Evolutionary conservation across 2,329 filamentous ascomycete genomes (phyloP).

Genomic region (Lachnellula suecica): DNA sequence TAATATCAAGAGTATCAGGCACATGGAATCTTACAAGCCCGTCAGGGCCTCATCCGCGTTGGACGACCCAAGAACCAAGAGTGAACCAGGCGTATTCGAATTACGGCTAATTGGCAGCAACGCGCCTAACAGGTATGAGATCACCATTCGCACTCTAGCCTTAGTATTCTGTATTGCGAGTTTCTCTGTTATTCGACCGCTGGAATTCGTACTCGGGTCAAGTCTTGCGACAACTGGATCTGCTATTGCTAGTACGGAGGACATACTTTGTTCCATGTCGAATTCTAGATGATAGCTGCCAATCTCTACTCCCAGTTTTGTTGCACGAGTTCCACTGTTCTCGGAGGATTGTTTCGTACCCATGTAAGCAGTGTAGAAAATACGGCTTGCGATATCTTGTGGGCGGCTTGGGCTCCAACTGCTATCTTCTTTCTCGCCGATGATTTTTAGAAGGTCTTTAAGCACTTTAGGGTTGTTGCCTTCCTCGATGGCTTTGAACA

Average conservation of each 20-base stretch:
- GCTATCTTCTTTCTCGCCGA: constrained; percentile 44
- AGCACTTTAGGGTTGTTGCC: constrained; percentile 53
- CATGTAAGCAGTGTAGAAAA: constrained; percentile 66
- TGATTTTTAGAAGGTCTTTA: constrained; percentile 48
- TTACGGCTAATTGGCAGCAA: too few species aligned
- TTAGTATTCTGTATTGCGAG: too few species aligned
- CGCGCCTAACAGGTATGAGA: too few species aligned
- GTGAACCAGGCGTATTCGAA: constrained; percentile 46
- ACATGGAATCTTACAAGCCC: neutral
- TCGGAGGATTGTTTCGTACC: constrained; percentile 53
- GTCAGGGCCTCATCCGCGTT: constrained; percentile 62
- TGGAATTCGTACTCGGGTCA: neutral
- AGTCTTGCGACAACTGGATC: neutral
- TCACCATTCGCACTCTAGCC: too few species aligned
- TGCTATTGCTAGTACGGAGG: too few species aligned
- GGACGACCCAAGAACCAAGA: constrained; percentile 66
- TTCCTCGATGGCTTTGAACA: constrained; percentile 49
- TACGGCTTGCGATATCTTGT: constrained; percentile 55
- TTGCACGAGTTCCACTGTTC: constrained; percentile 61
- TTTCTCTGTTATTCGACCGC: neutral
- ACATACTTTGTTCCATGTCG: too few species aligned
- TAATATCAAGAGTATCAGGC: constrained; percentile 34
- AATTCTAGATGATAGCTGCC: constrained; percentile 72
- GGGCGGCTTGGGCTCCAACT: constrained; percentile 40
- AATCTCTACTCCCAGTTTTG: constrained; percentile 58